Evolutionary conservation across 257 asterid species (phyloP).

Genomic region (Primulina huaijiensis): DNA sequence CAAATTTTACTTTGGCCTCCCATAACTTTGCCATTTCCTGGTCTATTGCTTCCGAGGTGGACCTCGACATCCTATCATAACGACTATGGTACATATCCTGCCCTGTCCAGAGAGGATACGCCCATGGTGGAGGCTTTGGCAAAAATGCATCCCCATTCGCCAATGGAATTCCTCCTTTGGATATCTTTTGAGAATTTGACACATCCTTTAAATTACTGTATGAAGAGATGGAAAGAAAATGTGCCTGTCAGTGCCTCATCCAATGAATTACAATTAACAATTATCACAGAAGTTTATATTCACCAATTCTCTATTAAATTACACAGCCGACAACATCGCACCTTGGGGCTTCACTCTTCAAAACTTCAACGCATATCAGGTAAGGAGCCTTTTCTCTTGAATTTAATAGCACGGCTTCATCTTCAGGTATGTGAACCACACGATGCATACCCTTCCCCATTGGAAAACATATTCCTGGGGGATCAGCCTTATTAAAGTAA

Average conservation of each 20-base stretch:
- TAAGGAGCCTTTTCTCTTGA: constrained; percentile 99
- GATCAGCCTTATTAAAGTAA: constrained; percentile 26
- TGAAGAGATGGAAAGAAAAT: constrained; percentile 27
- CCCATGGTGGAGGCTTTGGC: constrained; percentile 99
- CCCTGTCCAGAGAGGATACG: constrained; percentile 83
- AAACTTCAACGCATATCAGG: constrained; percentile 88
- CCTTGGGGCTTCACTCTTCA: constrained; percentile 85
- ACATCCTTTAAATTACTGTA: constrained; percentile 71
- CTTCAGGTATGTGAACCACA: constrained; percentile 95
- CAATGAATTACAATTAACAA: neutral
- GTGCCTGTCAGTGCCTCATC: constrained; percentile 23
- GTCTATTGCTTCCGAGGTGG: constrained; percentile 97
- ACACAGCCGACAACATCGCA: constrained; percentile 30
- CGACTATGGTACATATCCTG: constrained; percentile 75
- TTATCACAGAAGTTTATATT: constrained; percentile 7
- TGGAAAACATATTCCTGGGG: constrained; percentile 85
- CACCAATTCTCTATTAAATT: constrained; percentile 16
- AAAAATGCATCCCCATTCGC: constrained; percentile 95
- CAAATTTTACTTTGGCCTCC: constrained; percentile 77
- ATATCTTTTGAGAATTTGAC: constrained; percentile 68
- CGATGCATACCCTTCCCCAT: constrained; percentile 96
- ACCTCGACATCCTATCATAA: constrained; percentile 83
- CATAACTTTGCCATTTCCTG: constrained; percentile 94
- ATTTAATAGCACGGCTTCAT: constrained; percentile 95
- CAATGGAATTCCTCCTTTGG: constrained; percentile 95